Conservation (phyloP, 2,329 filamentous ascomycete species). For the Colletotrichum chrysophilum region DNA sequence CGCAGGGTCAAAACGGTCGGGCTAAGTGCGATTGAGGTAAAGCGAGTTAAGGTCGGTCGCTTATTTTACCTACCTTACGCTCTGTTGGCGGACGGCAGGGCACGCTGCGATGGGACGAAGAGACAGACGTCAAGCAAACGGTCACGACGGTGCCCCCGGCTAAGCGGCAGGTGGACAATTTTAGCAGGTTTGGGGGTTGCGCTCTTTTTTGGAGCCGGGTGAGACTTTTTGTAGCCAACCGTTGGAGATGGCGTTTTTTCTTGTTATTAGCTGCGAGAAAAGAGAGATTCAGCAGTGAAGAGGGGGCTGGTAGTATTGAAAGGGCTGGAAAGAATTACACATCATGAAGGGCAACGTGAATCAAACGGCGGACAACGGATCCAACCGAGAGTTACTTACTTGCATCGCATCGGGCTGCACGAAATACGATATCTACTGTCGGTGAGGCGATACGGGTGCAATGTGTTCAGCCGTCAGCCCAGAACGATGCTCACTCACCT, state of each 20-base stretch:
- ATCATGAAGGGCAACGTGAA: not conserved
- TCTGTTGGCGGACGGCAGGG: not conserved
- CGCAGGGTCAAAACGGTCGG: conserved; percentile 4
- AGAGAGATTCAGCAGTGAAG: not conserved
- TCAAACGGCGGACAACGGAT: not conserved
- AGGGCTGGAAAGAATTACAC: not conserved
- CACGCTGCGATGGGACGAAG: not conserved
- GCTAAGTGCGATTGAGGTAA: not conserved
- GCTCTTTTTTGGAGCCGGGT: not conserved
- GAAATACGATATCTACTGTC: not conserved
- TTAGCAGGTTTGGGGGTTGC: not conserved
- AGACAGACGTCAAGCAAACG: conserved; percentile 11
- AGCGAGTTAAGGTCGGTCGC: not conserved
- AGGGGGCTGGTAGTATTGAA: not conserved
- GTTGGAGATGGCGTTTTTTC: not conserved
- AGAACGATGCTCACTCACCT: not conserved
- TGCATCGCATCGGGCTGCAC: not conserved
- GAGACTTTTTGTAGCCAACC: not conserved
- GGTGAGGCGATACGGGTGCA: not conserved
- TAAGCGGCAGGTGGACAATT: conserved; percentile 6
- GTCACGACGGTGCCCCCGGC: not conserved
- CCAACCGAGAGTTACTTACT: not conserved
- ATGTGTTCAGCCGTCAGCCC: not conserved
- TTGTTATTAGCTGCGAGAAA: not conserved
- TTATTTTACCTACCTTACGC: not conserved